Evolutionary conservation across 2,329 filamentous ascomycete species (phyloP), one percentile per base, ranked within the genome.

Genomic region (Rhinocladiella mackenziei): DNA sequence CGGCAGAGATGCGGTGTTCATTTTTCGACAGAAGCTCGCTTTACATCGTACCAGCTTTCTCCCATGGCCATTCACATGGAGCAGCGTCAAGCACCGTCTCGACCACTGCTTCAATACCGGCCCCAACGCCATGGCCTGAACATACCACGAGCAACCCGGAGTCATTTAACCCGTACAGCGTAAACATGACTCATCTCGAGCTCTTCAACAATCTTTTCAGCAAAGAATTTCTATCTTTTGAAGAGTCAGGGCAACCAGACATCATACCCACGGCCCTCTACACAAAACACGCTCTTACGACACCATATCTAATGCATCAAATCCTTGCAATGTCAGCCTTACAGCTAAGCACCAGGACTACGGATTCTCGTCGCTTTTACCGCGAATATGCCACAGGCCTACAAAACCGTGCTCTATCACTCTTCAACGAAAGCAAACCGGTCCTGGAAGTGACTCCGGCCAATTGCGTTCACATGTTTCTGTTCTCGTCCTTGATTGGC

Each of bases 281-380:
- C 31, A 32, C 41, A n/a, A 48, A 42, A 23, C 31, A 51, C 29
- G 8, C 72, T 71, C 28, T 51, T 72, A 34, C 29, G 11, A 43
- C 47, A 26, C 49, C 45, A 5, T 60, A 57, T 38, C 38, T 60
- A 7, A 60, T 57, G 53, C 48, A 59, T 39, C 39, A 54, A n/a
- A 35, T 59, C 11, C 53, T 60, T 7, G 57, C 58, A 9, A 26
- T 51, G 15, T 56, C 57, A 4, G 54, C 58, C 13, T 50, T 58
- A 1, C 56, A 60, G 38, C 61, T 75, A 5, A 72, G 76, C 39
- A 65, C 69, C 34, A 35, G 36, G 13, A 37, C 32, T 3, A 38
- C 43, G 7, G 36, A 47, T 3, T 32, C 23, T 9, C 23, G 35
- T 11, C 19, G 25, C 11, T 37, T 37, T 28, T 57, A 54, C 33